Conservation (phyloP, 768 basidiomycete genomes). For the Tricholoma saponaceum region DNA sequence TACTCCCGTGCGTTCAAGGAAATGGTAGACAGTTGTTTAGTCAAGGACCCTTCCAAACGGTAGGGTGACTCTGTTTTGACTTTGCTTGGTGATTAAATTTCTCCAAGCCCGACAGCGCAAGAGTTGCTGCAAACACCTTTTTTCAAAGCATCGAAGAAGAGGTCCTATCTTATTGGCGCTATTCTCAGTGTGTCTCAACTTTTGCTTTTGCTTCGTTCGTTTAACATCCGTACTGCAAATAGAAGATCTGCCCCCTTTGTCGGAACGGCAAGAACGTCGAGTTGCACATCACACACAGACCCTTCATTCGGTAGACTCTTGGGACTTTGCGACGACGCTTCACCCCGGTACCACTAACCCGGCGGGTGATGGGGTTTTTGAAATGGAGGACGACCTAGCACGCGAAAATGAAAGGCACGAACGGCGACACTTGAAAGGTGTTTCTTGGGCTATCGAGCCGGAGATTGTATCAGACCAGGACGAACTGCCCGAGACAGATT, state of each 20-base stretch:
- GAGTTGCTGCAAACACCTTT: constrained; percentile 76
- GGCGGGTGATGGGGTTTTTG: constrained; percentile 29
- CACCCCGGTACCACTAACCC: constrained; percentile 36
- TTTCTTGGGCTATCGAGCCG: constrained; percentile 16
- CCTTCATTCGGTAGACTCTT: constrained; percentile 64
- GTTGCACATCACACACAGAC: constrained; percentile 30
- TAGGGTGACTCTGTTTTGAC: constrained; percentile 17
- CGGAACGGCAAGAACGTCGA: constrained; percentile 69
- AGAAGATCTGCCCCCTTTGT: constrained; percentile 71
- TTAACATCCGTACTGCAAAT: constrained; percentile 2
- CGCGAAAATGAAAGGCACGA: constrained; percentile 1
- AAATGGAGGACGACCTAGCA: constrained; percentile 30
- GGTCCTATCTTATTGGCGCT: constrained; percentile 69
- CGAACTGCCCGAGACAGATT: constrained; percentile 9
- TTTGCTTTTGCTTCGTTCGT: not conserved
- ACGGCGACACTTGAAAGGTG: constrained; percentile 11
- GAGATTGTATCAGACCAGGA: constrained; percentile 3
- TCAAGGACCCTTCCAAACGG: constrained; percentile 82
- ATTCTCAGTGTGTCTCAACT: constrained; percentile 52
- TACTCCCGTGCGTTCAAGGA: constrained; percentile 84
- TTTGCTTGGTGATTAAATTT: not conserved
- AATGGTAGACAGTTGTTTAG: constrained; percentile 75
- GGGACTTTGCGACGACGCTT: constrained; percentile 66
- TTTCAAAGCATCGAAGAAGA: constrained; percentile 78
- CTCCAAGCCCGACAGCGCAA: constrained; percentile 65